Base-by-base conservation (phyloP, 2,329 filamentous ascomycete genomes). In the Aureobasidium musti region DNA sequence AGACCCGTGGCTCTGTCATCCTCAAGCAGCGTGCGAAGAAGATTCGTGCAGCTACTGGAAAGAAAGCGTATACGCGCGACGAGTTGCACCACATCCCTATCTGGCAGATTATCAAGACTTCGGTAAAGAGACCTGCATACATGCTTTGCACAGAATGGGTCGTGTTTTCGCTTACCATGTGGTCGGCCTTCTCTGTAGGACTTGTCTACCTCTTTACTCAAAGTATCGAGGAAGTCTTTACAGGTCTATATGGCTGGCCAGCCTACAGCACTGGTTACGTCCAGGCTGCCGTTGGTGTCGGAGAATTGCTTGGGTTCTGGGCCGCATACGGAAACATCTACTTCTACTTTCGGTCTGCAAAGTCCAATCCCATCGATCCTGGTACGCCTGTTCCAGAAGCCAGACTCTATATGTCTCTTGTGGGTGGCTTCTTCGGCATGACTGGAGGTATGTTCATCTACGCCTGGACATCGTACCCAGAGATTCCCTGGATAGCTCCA, bases 401-500 rank as follows among this genome's bases (percentile, higher is more conserved):
- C 0, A 74, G 81, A 13, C 74, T 83, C 0, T 82, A 82, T 68
- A 72, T 81, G 49, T 76, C 73, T 59, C 76, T 82, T 13, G 74
- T 77, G 1, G 80, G 74, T 0, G 79, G 79, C 2, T 80, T 84
- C 52, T 35, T 83, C 33, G 81, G 81, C 2, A 77, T 83, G 41
- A 74, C 77, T 0, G 82, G 78, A 1, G 83, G 83, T 17, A 78
- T 84, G 74, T 83, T 85, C 68, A 76, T 79, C 37, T 84, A 84
- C 68, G 83, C 76, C 0, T 84, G 82, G 82, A 81, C 81, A 1
- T 76, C 77, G 1, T 82, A 78, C 50, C 70, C 80, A 0, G 63
- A 56, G 2, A 47, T 83, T 0, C 80, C 76, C 0, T 85, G 82
- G 82, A 79, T 82, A 6, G 75, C 78, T 6, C 82, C 82, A 0